Conservation (phyloP, 176 grass and related monocot genomes). For the Saccharum spontaneum region DNA sequence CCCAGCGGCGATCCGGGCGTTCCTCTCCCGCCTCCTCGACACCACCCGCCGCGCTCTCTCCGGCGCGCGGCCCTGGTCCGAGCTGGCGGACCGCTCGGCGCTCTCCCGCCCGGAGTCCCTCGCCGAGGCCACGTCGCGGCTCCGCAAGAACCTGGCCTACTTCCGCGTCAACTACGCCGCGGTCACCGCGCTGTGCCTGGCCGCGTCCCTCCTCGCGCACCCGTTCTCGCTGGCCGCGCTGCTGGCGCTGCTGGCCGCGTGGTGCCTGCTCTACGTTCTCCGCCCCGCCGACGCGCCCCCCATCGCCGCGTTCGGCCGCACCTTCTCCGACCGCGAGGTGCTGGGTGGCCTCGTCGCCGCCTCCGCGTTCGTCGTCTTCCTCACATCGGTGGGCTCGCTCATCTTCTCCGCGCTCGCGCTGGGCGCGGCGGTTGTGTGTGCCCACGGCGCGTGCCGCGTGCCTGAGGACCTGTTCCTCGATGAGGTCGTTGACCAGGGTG, state of each 20-base stretch:
- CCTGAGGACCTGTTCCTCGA: slow-evolving; percentile 79
- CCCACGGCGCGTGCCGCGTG: slow-evolving; percentile 54
- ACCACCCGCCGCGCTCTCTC: slow-evolving; percentile 32
- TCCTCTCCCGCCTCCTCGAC: slow-evolving; percentile 33
- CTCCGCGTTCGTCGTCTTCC: slow-evolving; percentile 66
- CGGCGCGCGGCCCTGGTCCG: slow-evolving; percentile 38
- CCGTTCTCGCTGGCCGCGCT: slow-evolving; percentile 53
- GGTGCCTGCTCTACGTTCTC: slow-evolving; percentile 68
- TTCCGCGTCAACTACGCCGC: slow-evolving; percentile 85
- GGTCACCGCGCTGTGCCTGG: slow-evolving; percentile 41
- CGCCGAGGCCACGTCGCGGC: slow-evolving; percentile 51
- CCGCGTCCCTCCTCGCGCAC: slow-evolving; percentile 49
- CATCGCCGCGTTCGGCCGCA: slow-evolving; percentile 45
- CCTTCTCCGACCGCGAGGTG: slow-evolving; percentile 62
- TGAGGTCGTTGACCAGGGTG: background rate
- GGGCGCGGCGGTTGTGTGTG: slow-evolving; percentile 47
- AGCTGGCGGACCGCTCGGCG: background rate
- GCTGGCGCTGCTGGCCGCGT: slow-evolving; percentile 49
- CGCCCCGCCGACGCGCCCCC: slow-evolving; percentile 53
- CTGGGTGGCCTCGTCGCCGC: slow-evolving; percentile 41
- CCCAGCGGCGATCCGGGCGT: slow-evolving; percentile 27
- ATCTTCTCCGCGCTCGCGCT: slow-evolving; percentile 68
- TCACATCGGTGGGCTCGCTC: slow-evolving; percentile 68
- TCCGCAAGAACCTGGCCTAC: slow-evolving; percentile 74
- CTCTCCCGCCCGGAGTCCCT: slow-evolving; percentile 9